These are phyloP conservation scores for Cornus suecica DNA, from an alignment of 148 eudicot species.

Conservation along the genomic window DNA sequence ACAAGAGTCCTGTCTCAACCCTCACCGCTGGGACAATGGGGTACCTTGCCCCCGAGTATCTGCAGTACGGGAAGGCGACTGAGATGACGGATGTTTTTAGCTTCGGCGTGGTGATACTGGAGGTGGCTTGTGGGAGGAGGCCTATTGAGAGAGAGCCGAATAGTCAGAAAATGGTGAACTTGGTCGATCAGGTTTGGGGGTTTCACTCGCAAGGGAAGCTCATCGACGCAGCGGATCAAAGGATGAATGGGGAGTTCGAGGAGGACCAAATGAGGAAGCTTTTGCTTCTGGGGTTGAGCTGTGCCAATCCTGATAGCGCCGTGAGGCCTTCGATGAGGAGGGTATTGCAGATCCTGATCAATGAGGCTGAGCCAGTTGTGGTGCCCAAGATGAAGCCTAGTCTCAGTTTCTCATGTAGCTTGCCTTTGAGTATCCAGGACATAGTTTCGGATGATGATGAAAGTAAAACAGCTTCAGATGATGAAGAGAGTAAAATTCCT, in stretches of 20 bases:
- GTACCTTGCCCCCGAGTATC: constrained; percentile 85
- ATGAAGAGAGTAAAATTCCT: constrained; percentile 22
- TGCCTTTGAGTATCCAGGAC: constrained; percentile 57
- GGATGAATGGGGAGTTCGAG: constrained; percentile 50
- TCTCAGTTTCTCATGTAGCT: constrained; percentile 51
- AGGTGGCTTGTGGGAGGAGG: constrained; percentile 71
- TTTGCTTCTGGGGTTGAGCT: constrained; percentile 67
- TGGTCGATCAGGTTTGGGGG: constrained; percentile 86
- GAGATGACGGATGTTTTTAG: constrained; percentile 85
- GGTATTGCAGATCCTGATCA: constrained; percentile 66
- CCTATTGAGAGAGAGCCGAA: constrained; percentile 62
- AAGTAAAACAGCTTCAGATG: constrained; percentile 44
- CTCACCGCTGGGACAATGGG: constrained; percentile 90
- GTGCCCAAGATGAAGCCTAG: constrained; percentile 67
- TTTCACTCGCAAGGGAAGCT: constrained; percentile 59
- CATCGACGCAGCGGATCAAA: constrained; percentile 48
- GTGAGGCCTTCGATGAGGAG: constrained; percentile 79
- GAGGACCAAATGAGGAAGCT: constrained; percentile 50
- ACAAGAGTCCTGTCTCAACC: constrained; percentile 71
- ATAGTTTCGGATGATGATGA: constrained; percentile 56
- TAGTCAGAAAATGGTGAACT: constrained; percentile 52
- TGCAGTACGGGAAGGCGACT: constrained; percentile 72
- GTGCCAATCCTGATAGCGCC: constrained; percentile 67
- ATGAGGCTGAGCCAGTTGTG: constrained; percentile 43
- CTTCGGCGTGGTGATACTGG: constrained; percentile 76